These are phyloP conservation scores for Citrus unshiu DNA, from an alignment of 345 rosid genomes.

Conservation along the genomic window DNA sequence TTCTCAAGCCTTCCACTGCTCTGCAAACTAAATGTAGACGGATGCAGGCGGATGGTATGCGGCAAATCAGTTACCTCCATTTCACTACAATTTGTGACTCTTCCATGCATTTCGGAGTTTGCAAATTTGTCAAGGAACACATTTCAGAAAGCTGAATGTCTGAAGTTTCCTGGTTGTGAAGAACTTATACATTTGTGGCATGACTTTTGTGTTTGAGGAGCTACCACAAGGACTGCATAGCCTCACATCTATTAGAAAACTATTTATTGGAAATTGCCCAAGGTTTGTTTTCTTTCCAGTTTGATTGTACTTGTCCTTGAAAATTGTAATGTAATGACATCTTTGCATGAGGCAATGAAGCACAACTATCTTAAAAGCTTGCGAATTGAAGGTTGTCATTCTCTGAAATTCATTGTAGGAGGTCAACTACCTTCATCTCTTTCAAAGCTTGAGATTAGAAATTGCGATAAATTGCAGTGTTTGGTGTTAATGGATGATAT, in stretches of 20 bases:
- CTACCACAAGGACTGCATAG: background rate
- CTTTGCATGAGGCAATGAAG: background rate
- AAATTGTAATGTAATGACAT: background rate
- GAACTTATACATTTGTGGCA: background rate
- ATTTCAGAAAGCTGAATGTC: background rate
- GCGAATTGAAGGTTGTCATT: background rate
- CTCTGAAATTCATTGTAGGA: background rate
- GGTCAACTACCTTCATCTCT: background rate
- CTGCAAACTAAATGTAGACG: background rate
- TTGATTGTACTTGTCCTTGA: too few relatives aligned
- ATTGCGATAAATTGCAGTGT: background rate
- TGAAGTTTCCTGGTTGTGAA: background rate
- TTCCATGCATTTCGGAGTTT: background rate
- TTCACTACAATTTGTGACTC: background rate
- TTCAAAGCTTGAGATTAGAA: background rate
- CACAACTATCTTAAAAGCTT: background rate
- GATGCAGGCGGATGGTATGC: background rate
- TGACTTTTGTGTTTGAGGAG: background rate
- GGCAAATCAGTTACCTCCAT: too few relatives aligned
- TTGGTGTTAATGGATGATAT: background rate
- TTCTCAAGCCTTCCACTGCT: background rate
- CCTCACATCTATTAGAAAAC: background rate
- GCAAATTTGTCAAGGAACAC: background rate
- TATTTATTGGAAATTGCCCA: background rate
- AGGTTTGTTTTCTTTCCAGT: background rate